Evolutionary conservation across 2,329 filamentous ascomycete species (phyloP), one percentile per base, ranked within the genome.

Genomic region (Claviceps arundinis): DNA sequence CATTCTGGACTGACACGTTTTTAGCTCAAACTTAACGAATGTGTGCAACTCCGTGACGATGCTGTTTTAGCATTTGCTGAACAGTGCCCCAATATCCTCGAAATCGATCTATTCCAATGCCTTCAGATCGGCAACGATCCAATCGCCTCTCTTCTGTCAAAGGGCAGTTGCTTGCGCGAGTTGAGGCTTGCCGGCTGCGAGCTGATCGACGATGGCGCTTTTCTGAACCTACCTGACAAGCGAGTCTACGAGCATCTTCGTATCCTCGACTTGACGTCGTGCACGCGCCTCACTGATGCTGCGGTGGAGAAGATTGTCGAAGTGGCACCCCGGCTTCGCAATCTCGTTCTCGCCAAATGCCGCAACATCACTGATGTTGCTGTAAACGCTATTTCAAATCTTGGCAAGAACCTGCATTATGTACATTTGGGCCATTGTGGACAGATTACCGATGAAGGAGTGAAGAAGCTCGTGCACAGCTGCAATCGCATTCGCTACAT

Each of bases 401-500:
- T 98, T 4, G 89, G 90, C 56, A 97, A 96, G 73, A 98, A 97
- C 61, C 72, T 98, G 51, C 93, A 98, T 67, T 97, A 95, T 65
- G 84, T 98, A 50, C 93, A 98, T 63, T 76, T 98, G 2, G 93
- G 93, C 9, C 93, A 98, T 66, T 98, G 93, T 67, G 81, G 81
- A 30, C 82, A 90, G 47, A 90, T 98, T 62, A 96, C 91, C 0
- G 93, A 98, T 63, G 77, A 82, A 38, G 90, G 89, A 1, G 89
- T 98, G 17, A 86, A 87, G 60, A 83, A 82, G 52, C 75, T 98
- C 37, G 89, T 96, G 41, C 83, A 85, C 58, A 75, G 75, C 50
- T 98, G 93, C 73, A 97, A 91, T 62, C 82, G 93, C 24, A 97
- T 98, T 58, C 81, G 93, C 52, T 98, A 98, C 65, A 98, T 98